A percentile compares a stretch with the other conserved stretches of the same genome.
Evolutionary conservation across 176 grass and related monocot species (phyloP).

Genomic region (Aegilops speltoides): DNA sequence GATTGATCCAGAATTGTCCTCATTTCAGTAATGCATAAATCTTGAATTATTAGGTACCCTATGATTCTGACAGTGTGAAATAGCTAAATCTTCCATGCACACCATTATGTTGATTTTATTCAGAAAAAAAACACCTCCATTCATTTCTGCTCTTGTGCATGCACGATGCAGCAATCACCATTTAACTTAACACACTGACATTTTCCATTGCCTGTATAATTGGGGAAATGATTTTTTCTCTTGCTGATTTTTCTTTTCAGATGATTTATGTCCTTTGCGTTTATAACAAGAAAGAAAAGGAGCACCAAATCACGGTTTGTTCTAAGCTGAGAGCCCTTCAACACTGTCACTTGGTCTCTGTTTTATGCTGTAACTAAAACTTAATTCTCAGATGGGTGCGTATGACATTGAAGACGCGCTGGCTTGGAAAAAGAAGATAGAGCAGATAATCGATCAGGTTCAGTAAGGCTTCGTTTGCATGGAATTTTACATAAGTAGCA

Average conservation of each 20-base stretch:
- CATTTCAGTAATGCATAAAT: too few species aligned
- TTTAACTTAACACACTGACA: not conserved
- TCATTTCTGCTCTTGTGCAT: too few species aligned
- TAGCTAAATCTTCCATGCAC: not conserved
- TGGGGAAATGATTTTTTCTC: not conserved
- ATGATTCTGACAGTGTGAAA: not conserved
- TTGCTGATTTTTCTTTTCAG: conserved; percentile 41
- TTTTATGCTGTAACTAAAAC: not conserved
- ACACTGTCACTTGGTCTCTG: not conserved
- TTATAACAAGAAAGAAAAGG: conserved; percentile 92
- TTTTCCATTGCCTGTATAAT: not conserved
- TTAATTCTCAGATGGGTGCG: conserved; percentile 69
- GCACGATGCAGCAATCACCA: too few species aligned
- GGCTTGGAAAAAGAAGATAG: conserved; percentile 89
- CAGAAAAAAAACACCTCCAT: not conserved
- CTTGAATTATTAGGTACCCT: not conserved
- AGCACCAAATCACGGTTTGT: conserved; percentile 83
- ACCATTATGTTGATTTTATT: not conserved
- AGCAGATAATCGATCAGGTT: conserved; percentile 95
- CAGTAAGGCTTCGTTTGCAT: not conserved
- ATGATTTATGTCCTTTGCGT: conserved; percentile 91
- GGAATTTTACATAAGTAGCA: not conserved
- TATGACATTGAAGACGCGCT: conserved; percentile 84
- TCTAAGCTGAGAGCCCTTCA: conserved; percentile 11
- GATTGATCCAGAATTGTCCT: not conserved